These are phyloP conservation scores for Plasmodium relictum DNA, from an alignment of 169 alveolate genomes.

Conservation along the genomic window DNA sequence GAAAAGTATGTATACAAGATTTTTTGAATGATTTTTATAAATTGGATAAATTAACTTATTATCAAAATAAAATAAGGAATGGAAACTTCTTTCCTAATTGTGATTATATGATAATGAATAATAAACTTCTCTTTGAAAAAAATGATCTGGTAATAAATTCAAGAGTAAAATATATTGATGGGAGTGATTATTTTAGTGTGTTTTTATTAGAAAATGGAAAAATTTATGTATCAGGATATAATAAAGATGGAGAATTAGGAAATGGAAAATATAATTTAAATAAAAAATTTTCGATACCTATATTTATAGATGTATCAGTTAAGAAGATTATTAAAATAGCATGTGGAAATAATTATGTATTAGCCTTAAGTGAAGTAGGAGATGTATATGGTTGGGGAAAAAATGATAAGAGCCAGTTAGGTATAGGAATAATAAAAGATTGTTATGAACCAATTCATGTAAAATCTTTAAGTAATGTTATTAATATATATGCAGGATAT, in stretches of 20 bases:
- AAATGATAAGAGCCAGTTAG: slow-evolving; percentile 84
- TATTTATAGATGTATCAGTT: slow-evolving; percentile 45
- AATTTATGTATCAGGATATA: slow-evolving; percentile 95
- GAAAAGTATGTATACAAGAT: slow-evolving; percentile 33
- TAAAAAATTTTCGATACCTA: slow-evolving; percentile 58
- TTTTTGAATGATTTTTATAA: slow-evolving; percentile 20
- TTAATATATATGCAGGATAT: slow-evolving; percentile 89
- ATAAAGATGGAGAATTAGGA: slow-evolving; percentile 95
- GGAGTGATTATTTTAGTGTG: slow-evolving; percentile 91
- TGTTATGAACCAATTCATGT: slow-evolving; percentile 86
- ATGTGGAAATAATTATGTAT: slow-evolving; percentile 91
- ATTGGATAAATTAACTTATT: neutral
- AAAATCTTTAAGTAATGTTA: slow-evolving; percentile 83
- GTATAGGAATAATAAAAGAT: slow-evolving; percentile 85
- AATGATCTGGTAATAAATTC: slow-evolving; percentile 60
- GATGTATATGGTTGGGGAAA: slow-evolving; percentile 87
- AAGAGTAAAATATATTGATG: slow-evolving; percentile 84
- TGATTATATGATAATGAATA: too few relatives aligned
- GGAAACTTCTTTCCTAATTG: neutral
- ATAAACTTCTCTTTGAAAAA: neutral
- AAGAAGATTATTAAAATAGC: slow-evolving; percentile 85
- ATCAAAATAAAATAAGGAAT: neutral
- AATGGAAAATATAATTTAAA: slow-evolving; percentile 55
- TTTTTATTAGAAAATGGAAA: slow-evolving; percentile 90
- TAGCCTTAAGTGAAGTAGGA: slow-evolving; percentile 90